These are phyloP conservation scores for Basidioascus undulatus DNA, from an alignment of 768 basidiomycete species.

Conservation along the genomic window DNA sequence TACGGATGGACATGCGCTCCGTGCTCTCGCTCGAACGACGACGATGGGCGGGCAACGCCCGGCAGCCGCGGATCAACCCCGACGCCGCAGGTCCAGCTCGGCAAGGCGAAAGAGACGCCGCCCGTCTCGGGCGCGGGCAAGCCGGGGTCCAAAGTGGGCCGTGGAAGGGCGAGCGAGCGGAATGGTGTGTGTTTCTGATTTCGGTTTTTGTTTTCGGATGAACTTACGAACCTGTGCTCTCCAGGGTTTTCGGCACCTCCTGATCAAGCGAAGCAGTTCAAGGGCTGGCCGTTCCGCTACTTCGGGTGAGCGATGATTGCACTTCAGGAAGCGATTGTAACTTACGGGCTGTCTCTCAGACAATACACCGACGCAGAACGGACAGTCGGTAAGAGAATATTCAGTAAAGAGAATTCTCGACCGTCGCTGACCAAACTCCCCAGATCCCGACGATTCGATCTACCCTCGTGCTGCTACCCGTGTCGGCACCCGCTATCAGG, in stretches of 20 bases:
- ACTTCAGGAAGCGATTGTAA: not conserved
- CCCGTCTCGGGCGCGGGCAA: too few relatives aligned
- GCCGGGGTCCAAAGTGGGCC: too few relatives aligned
- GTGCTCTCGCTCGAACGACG: conserved; percentile 61
- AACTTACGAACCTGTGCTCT: too few relatives aligned
- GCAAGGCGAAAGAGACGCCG: too few relatives aligned
- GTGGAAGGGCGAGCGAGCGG: too few relatives aligned
- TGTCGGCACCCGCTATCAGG: conserved; percentile 66
- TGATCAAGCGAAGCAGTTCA: conserved; percentile 50
- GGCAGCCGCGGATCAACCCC: not conserved
- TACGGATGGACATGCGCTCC: conserved; percentile 96
- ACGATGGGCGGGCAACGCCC: conserved; percentile 9
- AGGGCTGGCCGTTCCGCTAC: conserved; percentile 79
- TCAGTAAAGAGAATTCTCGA: too few relatives aligned
- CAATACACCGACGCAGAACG: conserved; percentile 79
- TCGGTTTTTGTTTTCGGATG: too few relatives aligned
- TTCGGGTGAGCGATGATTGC: conserved; percentile 45
- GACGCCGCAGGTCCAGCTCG: not conserved
- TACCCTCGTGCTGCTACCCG: conserved; percentile 82
- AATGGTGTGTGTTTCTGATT: too few relatives aligned
- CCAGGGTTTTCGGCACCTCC: too few relatives aligned
- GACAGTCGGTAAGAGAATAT: conserved; percentile 60
- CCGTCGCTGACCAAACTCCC: conserved; percentile 4
- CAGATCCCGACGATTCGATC: conserved; percentile 90
- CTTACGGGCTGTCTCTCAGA: conserved; percentile 21